Evolutionary conservation across 345 rosid genomes (phyloP).

Genomic region (Citrus medica): DNA sequence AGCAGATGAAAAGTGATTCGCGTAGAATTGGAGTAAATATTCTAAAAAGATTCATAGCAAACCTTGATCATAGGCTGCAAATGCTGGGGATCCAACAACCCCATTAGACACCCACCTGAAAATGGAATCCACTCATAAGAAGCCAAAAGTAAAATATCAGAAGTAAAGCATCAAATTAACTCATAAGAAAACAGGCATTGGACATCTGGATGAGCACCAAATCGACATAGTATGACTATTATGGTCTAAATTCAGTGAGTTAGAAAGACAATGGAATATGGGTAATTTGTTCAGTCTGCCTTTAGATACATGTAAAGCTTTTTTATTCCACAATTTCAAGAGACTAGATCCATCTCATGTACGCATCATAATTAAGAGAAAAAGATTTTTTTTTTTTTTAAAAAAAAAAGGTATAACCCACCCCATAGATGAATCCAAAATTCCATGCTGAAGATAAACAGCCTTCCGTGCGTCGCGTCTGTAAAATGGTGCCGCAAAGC

Average conservation of each 20-base stretch:
- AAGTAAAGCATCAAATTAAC: neutral
- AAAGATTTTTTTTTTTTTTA: no score
- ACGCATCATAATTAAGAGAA: neutral
- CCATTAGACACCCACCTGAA: slow-evolving; percentile 94
- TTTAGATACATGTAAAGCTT: neutral
- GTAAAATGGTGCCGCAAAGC: slow-evolving; percentile 19
- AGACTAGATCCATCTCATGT: neutral
- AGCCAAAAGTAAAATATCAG: neutral
- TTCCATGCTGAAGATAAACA: slow-evolving; percentile 89
- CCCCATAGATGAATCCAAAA: slow-evolving; percentile 98
- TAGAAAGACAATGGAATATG: neutral
- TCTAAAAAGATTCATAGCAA: slow-evolving; percentile 12
- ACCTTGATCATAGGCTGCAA: slow-evolving; percentile 99
- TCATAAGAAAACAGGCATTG: neutral
- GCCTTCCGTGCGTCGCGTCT: slow-evolving; percentile 92
- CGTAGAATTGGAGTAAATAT: neutral
- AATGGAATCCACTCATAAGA: slow-evolving; percentile 11
- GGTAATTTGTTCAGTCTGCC: neutral
- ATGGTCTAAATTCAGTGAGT: neutral
- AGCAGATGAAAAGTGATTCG: neutral
- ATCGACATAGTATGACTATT: neutral
- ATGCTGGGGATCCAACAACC: slow-evolving; percentile 96
- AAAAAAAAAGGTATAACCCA: slow-evolving; percentile 27
- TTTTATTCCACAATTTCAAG: neutral
- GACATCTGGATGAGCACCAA: neutral